Evolutionary conservation across 2,329 filamentous ascomycete genomes (phyloP).

Genomic region (Colletotrichum liriopes): DNA sequence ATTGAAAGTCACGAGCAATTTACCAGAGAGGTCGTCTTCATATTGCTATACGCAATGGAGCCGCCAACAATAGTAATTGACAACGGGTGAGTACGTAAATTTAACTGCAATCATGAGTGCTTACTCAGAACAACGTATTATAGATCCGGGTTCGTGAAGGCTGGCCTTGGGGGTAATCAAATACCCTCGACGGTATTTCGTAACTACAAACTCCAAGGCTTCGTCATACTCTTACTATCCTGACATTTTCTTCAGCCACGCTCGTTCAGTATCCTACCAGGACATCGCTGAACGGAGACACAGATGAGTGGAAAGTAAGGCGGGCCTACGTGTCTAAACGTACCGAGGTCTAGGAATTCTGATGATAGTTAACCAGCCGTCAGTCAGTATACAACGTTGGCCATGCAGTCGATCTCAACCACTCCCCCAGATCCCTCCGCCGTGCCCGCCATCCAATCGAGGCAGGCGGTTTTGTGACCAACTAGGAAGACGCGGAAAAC

Average conservation of each 20-base stretch:
- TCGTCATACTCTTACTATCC: neutral
- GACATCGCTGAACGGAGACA: neutral
- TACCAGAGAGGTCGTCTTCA: neutral
- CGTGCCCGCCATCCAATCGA: constrained; percentile 1
- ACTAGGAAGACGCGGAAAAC: constrained; percentile 11
- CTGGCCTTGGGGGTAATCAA: constrained; percentile 15
- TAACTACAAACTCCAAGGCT: neutral
- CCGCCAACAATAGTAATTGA: neutral
- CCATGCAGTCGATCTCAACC: constrained; percentile 11
- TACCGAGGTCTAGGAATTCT: too few relatives aligned
- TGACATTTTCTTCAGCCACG: constrained; percentile 1
- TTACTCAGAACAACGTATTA: too few relatives aligned
- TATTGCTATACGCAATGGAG: neutral
- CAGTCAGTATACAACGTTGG: constrained; percentile 18
- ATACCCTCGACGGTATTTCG: constrained; percentile 16
- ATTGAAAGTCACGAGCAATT: neutral
- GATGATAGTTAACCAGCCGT: rapidly evolving
- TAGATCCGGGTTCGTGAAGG: constrained; percentile 25
- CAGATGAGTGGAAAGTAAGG: constrained; percentile 8
- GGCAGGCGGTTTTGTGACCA: neutral
- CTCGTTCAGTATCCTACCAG: constrained; percentile 21
- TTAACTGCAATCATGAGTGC: neutral
- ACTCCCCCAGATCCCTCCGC: neutral
- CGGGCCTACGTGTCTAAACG: too few relatives aligned
- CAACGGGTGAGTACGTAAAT: neutral